Percentiles rank a stretch among this genome's conserved stretches.
Evolutionary conservation across 176 grass and related monocot species (phyloP).

Genomic region (Alloteropsis semialata): DNA sequence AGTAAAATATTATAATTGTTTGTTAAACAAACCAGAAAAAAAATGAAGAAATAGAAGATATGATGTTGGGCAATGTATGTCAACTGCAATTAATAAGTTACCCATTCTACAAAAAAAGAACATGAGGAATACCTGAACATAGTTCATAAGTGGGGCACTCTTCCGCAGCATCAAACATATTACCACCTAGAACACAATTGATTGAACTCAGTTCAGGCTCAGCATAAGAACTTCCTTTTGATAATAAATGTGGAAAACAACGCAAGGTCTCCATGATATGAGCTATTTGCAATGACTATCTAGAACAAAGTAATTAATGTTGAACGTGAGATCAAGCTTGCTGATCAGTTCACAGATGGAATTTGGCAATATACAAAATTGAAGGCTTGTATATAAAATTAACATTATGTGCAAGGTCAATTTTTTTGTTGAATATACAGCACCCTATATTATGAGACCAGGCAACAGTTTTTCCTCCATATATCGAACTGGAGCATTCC

Average conservation of each 20-base stretch:
- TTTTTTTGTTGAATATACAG: too few species aligned
- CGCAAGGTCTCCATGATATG: not conserved
- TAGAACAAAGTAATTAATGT: not conserved
- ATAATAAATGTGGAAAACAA: not conserved
- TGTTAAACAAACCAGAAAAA: not conserved
- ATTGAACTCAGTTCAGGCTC: constrained; percentile 25
- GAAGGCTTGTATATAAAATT: not conserved
- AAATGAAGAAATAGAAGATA: not conserved
- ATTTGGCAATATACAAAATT: not conserved
- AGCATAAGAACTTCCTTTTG: not conserved
- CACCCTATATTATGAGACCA: too few species aligned
- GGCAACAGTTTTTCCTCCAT: too few species aligned
- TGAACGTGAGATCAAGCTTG: not conserved
- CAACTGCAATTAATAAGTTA: not conserved
- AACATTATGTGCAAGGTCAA: too few species aligned
- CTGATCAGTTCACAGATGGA: not conserved
- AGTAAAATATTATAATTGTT: not conserved
- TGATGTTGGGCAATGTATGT: not conserved
- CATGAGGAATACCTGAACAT: constrained; percentile 74
- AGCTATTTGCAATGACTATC: constrained; percentile 7
- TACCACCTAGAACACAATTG: constrained; percentile 69
- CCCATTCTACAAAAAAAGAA: not conserved
- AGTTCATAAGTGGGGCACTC: constrained; percentile 66
- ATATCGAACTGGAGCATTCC: too few species aligned
- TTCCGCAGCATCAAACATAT: constrained; percentile 93